Conservation (phyloP, 805 yeast genomes). For the Saccharomyces paradoxus region DNA sequence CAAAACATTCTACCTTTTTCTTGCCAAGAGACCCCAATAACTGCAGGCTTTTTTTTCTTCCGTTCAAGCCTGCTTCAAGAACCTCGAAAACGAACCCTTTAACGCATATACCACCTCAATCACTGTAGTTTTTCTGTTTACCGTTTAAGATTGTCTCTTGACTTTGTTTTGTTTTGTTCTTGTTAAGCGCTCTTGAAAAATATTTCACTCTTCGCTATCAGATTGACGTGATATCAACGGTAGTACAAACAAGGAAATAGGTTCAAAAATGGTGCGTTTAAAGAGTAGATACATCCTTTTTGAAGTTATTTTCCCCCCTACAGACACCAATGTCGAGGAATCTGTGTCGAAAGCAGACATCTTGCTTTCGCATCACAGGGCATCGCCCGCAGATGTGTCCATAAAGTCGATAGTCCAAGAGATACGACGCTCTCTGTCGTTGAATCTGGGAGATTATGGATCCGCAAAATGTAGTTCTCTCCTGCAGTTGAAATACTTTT, state of each 20-base stretch:
- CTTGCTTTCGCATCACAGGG: constrained; percentile 41
- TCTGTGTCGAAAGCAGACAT: constrained; percentile 8
- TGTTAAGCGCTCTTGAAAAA: not conserved
- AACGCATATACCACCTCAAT: not conserved
- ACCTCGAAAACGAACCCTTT: not conserved
- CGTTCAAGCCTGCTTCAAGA: not conserved
- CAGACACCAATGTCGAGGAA: constrained; percentile 12
- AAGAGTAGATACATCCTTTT: constrained; percentile 80
- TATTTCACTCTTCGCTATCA: not conserved
- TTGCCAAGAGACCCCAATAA: not conserved
- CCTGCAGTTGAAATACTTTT: constrained; percentile 67
- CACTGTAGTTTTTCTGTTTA: not conserved
- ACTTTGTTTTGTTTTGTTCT: not conserved
- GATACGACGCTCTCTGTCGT: constrained; percentile 48
- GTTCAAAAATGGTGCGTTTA: constrained; percentile 64
- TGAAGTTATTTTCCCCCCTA: constrained; percentile 62
- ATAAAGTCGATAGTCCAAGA: constrained; percentile 44
- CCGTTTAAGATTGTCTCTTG: not conserved
- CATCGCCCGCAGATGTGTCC: constrained; percentile 42
- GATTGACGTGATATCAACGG: not conserved
- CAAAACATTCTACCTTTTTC: not conserved
- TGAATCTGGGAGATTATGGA: constrained; percentile 74
- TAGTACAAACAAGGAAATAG: not conserved
- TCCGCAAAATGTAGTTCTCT: constrained; percentile 54
- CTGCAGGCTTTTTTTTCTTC: not conserved